A percentile compares a stretch with the other conserved stretches of the same genome.
Conservation (phyloP, 306 rosid species). For the Cicer chorassanicum region DNA sequence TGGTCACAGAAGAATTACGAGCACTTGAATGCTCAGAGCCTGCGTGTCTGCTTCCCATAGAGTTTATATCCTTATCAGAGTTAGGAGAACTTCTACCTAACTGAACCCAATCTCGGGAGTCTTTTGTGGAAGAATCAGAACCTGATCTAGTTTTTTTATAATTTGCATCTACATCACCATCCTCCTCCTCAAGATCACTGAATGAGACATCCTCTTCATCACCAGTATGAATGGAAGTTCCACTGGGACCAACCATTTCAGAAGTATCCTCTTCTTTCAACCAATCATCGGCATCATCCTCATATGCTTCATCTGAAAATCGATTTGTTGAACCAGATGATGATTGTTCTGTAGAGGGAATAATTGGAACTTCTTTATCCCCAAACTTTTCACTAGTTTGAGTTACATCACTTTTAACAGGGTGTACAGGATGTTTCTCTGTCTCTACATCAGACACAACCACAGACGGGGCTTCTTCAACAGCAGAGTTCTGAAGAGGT, state of each 20-base stretch:
- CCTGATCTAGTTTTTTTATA: slow-evolving; percentile 71
- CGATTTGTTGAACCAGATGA: slow-evolving; percentile 55
- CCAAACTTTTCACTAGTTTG: slow-evolving; percentile 66
- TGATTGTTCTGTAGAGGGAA: slow-evolving; percentile 43
- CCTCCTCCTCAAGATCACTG: slow-evolving; percentile 97
- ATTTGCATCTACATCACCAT: slow-evolving; percentile 57
- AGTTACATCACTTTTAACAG: slow-evolving; percentile 52
- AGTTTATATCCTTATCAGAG: slow-evolving; percentile 68
- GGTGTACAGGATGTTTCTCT: slow-evolving; percentile 66
- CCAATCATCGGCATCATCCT: slow-evolving; percentile 96
- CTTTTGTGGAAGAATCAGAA: slow-evolving; percentile 86
- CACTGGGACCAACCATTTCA: slow-evolving; percentile 70
- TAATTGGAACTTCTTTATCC: slow-evolving; percentile 58
- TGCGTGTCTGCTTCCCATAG: slow-evolving; percentile 54
- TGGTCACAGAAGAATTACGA: slow-evolving; percentile 60
- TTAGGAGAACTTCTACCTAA: slow-evolving; percentile 68
- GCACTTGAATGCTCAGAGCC: slow-evolving; percentile 67
- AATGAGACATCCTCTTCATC: slow-evolving; percentile 92
- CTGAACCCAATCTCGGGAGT: slow-evolving; percentile 94
- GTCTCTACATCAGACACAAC: slow-evolving; percentile 55
- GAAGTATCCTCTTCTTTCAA: slow-evolving; percentile 88
- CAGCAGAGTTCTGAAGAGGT: slow-evolving; percentile 48
- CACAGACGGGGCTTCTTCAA: slow-evolving; percentile 50
- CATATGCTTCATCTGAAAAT: slow-evolving; percentile 57
- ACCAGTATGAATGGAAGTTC: slow-evolving; percentile 61